These are phyloP conservation scores for Knoxdaviesia proteae DNA, from an alignment of 2,329 filamentous ascomycete species.

Conservation along the genomic window DNA sequence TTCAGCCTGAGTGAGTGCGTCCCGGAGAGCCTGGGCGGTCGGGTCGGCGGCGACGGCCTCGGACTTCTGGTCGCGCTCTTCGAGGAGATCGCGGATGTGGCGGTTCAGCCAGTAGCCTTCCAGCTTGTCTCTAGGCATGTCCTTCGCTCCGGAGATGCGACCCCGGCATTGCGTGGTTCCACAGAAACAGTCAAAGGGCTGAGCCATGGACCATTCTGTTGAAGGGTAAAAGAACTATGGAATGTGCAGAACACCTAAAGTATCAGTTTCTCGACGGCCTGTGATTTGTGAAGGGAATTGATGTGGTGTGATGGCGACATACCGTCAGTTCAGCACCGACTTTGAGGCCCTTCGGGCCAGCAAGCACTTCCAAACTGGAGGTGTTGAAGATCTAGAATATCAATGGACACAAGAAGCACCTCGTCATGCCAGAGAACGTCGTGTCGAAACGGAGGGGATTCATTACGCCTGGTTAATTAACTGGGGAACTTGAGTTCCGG, in stretches of 20 bases:
- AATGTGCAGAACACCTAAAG: background rate
- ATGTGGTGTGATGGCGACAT: constrained; percentile 5
- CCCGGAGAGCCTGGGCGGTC: constrained; percentile 19
- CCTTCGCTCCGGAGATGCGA: constrained; percentile 38
- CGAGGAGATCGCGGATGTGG: constrained; percentile 35
- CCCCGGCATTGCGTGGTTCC: constrained; percentile 34
- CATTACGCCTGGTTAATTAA: too few relatives aligned
- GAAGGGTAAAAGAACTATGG: constrained; percentile 51
- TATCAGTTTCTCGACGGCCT: too few relatives aligned
- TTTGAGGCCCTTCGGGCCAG: constrained; percentile 31
- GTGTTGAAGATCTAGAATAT: constrained; percentile 36
- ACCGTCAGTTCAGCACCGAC: constrained; percentile 38
- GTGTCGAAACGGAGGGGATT: too few relatives aligned
- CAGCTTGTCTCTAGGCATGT: constrained; percentile 33
- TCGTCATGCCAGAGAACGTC: too few relatives aligned
- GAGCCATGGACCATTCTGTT: constrained; percentile 55
- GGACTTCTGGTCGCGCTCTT: constrained; percentile 13
- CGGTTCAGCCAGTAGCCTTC: constrained; percentile 38
- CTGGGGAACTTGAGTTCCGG: too few relatives aligned
- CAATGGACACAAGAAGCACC: background rate
- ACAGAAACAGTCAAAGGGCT: constrained; percentile 49
- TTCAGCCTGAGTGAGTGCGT: constrained; percentile 23
- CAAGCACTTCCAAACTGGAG: constrained; percentile 32
- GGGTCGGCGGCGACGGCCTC: constrained; percentile 11
- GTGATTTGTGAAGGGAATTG: too few relatives aligned